Evolutionary conservation across 2,329 filamentous ascomycete species (phyloP), one percentile per base, ranked within the genome.

Genomic region (Pseudocercospora macadamiae): DNA sequence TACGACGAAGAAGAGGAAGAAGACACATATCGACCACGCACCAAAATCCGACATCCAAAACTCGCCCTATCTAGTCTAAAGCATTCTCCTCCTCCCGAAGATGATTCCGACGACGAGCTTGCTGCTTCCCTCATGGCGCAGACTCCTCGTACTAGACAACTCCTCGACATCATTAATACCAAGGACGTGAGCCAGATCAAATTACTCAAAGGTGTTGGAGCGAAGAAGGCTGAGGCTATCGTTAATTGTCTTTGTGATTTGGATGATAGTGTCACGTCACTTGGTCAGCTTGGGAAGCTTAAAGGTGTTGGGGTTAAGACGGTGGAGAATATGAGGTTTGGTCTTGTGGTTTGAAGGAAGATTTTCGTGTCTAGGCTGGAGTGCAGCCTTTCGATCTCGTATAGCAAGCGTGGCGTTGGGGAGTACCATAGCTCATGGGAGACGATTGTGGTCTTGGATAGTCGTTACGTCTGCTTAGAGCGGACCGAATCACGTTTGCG

Each of bases 131-230:
- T 69, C 10, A 59, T 59, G 9, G 62, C 61, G 4, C 70, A 76
- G 45, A 82, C 84, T 1, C 86, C 86, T 1, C 80, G 85, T 3
- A 87, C 87, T 5, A 80, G 80, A 62, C 82, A 83, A 59, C 76
- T 92, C 2, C 80, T 92, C 2, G 79, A 83, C 47, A 88, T 91
- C 67, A 84, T 92, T 75, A 92, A 92, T 77, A 90, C 87, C 18
- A 82, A 87, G 49, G 86, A 92, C 61, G 75, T 88, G 16, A 77
- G 77, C 12, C 79, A 83, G 69, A 91, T 92, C 73, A 83, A 83
- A 67, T 76, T 83, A 2, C 79, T 92, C 1, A 85, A 86, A 36
- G 89, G 89, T 1, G 86, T 92, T 9, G 89, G 89, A 0, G 80
- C 85, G 1, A 91, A 91, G 77, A 89, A 87, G 72, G 89, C 89